Percentiles rank a stretch among this genome's conserved stretches.
Evolutionary conservation across 23 red algal genomes (phyloP).

Genomic region (Gracilaria gracilis): DNA sequence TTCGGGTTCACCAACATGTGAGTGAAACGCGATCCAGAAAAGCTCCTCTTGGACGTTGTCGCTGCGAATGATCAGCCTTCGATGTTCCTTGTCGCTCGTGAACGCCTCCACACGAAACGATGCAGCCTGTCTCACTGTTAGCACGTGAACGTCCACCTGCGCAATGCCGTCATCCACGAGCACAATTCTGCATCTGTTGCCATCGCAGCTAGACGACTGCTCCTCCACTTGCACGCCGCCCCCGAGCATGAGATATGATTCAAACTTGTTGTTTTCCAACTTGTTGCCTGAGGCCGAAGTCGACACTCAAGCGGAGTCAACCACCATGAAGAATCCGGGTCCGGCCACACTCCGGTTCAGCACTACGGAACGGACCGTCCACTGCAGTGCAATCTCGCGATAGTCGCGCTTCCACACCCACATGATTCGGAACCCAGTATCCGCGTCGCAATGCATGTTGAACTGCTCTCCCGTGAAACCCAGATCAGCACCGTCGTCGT

Average conservation of each 20-base stretch:
- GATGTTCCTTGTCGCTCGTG: not conserved
- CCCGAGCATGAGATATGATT: constrained; percentile 50
- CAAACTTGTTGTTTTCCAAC: constrained; percentile 46
- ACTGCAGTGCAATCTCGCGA: not conserved
- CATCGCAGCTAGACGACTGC: constrained; percentile 8
- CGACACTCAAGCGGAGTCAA: constrained; percentile 2
- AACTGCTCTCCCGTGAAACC: constrained; percentile 16
- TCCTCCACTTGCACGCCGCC: constrained; percentile 23
- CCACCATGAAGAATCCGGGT: constrained; percentile 42
- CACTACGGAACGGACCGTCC: constrained; percentile 28
- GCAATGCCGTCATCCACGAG: constrained; percentile 23
- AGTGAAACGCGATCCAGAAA: constrained; percentile 42
- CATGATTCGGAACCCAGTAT: constrained; percentile 39
- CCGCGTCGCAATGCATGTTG: constrained; percentile 46
- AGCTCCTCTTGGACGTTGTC: not conserved
- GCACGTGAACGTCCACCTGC: constrained; percentile 21
- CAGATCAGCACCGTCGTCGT: constrained; percentile 27
- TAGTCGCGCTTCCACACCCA: constrained; percentile 52
- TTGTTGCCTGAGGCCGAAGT: not conserved
- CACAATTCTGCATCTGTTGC: constrained; percentile 20
- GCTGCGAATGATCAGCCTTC: constrained; percentile 40
- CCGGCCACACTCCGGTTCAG: not conserved
- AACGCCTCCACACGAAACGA: not conserved
- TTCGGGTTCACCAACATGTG: constrained; percentile 25
- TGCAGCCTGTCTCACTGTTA: not conserved